Conservation (phyloP, 176 grass and related monocot species). For the Ananas comosus region DNA sequence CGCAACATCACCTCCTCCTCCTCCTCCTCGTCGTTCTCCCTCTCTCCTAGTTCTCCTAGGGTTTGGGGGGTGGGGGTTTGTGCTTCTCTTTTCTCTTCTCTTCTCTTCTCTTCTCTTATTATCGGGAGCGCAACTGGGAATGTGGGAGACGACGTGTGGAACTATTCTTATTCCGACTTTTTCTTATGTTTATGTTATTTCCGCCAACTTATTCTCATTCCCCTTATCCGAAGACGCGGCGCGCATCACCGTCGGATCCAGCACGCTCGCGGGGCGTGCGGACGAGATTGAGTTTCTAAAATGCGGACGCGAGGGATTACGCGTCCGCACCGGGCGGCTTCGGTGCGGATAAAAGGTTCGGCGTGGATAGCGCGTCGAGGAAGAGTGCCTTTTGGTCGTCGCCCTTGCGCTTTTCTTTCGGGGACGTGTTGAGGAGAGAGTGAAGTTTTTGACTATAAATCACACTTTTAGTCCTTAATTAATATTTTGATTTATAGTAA, state of each 20-base stretch:
- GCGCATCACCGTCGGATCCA: not conserved
- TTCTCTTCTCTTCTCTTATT: no score
- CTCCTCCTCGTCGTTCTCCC: not conserved
- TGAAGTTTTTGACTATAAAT: no score
- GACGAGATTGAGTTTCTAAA: not conserved
- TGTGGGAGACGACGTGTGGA: not conserved
- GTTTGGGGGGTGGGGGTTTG: no score
- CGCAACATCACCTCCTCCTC: conserved; percentile 1
- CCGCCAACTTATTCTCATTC: no score
- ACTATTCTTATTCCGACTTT: not conserved
- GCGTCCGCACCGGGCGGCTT: not conserved
- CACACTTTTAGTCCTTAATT: no score
- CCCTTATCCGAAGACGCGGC: not conserved
- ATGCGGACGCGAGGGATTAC: not conserved
- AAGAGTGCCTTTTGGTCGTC: not conserved
- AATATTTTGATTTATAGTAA: no score
- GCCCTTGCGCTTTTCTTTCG: no score
- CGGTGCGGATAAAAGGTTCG: not conserved
- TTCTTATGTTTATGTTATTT: no score
- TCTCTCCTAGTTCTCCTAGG: not conserved
- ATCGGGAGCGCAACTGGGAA: not conserved
- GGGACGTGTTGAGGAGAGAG: no score
- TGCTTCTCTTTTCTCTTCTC: no score
- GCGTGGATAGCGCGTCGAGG: not conserved
- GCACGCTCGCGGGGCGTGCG: not conserved